These are phyloP conservation scores for Raffaelea ambrosiae DNA, from an alignment of 2,329 filamentous ascomycete species.

Conservation along the genomic window DNA sequence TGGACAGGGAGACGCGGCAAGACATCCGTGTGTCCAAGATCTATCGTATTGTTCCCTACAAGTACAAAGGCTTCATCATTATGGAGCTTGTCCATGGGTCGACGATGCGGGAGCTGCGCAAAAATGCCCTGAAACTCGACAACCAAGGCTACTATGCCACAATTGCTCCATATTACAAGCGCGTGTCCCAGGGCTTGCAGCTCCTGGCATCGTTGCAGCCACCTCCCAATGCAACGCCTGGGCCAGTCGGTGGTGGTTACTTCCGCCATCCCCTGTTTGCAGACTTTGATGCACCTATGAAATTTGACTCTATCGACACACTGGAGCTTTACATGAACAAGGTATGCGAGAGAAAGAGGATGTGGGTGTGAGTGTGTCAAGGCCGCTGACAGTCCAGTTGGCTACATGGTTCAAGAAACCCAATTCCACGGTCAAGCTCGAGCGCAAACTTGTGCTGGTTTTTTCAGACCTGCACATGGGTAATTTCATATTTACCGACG, in stretches of 20 bases:
- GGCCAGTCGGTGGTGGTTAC: neutral
- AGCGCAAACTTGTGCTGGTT: constrained; percentile 1
- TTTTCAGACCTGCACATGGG: constrained; percentile 3
- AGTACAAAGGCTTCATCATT: neutral
- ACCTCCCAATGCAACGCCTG: neutral
- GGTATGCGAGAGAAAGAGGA: no score
- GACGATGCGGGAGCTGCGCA: neutral
- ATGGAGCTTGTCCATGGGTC: neutral
- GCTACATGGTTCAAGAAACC: neutral
- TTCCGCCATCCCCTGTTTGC: neutral
- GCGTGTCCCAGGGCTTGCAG: neutral
- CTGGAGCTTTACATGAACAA: neutral
- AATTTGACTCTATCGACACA: constrained; percentile 1
- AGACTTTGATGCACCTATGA: neutral
- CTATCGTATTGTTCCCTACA: neutral
- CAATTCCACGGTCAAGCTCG: neutral
- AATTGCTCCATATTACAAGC: neutral
- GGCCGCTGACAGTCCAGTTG: neutral
- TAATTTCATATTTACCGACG: constrained; percentile 2
- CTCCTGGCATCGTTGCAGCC: neutral
- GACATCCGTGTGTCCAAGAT: neutral
- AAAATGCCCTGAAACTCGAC: neutral
- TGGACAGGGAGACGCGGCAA: neutral
- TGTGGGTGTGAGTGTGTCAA: no score
- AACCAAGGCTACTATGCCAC: neutral